Conservation (phyloP, 352 stramenopile genomes). For the Phytopythium chamaehyphon region DNA sequence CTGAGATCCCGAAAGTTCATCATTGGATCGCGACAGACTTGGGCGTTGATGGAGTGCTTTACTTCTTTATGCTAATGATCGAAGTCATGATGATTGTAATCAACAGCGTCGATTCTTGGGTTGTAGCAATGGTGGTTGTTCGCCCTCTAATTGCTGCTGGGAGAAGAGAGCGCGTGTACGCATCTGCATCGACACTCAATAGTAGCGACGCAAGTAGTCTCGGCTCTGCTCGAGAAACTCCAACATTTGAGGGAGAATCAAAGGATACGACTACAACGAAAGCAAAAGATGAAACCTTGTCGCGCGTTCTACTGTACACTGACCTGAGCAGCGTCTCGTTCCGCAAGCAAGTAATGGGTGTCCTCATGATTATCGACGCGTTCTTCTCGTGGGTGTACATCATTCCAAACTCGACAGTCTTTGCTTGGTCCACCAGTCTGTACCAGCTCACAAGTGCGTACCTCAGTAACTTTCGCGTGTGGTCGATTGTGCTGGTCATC, state of each 20-base stretch:
- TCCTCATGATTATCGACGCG: constrained; percentile 13
- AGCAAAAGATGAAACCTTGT: constrained; percentile 9
- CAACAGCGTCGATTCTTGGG: constrained; percentile 12
- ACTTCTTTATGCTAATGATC: constrained; percentile 14
- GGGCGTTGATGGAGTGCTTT: constrained; percentile 16
- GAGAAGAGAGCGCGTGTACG: constrained; percentile 4
- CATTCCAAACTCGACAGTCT: constrained; percentile 18
- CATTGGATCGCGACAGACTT: constrained; percentile 11
- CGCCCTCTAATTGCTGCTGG: constrained; percentile 9
- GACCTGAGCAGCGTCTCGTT: constrained; percentile 18
- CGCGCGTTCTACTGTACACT: constrained; percentile 20
- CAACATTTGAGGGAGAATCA: neutral
- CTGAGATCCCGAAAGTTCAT: constrained; percentile 1
- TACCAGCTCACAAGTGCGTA: constrained; percentile 20
- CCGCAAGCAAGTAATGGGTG: constrained; percentile 11
- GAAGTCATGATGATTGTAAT: constrained; percentile 17
- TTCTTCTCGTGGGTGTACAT: constrained; percentile 20
- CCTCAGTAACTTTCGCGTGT: constrained; percentile 21
- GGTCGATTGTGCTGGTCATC: constrained; percentile 15
- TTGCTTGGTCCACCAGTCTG: constrained; percentile 14
- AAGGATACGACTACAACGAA: neutral
- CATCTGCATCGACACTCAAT: neutral
- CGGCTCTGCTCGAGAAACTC: neutral
- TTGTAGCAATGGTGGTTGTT: constrained; percentile 16
- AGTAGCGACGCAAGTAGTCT: neutral